Evolutionary conservation across 192 early-diverging fungal species (phyloP), one percentile per base, ranked within the genome.

Genomic region (Coemansia guatemalensis): DNA sequence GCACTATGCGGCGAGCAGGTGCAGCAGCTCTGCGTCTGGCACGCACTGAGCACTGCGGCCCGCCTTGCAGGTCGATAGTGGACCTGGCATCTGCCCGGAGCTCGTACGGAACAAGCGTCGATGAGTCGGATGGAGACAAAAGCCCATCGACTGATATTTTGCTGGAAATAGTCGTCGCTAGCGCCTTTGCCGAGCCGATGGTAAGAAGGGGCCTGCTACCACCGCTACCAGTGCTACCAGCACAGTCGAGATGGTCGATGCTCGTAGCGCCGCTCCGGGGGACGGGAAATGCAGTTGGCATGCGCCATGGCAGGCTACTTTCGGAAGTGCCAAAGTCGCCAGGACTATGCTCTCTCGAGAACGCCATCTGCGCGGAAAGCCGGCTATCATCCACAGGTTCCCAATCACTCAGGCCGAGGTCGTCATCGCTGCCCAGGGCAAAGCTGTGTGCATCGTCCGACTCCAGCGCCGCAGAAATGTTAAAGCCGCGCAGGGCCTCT

Each of bases 401-500:
- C 35, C 12, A 53, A 26, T 29, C 55, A 21, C 58, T 59, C 32
- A 14, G 9, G 1, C 21, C 26, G n/a, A 23, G 39, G 51, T 25
- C 50, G 49, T 53, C 51, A 24, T 54, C 58, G 35, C 29, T 39
- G 44, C 44, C 48, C 32, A 41, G 2, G 5, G 17, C n/a, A 27
- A 23, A 51, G 51, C 44, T 50, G 55, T 53, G 39, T 27, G 48
- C 58, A 29, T 25, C 52, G 25, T 53, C 55, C 4, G 61, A 59
- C 9, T 44, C 72, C 2, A 35, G 20, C 8, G 20, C 33, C 32
- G 68, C 61, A 4, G 58, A 58, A 41, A 79, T 73, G 64, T 79
- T 68, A 18, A 79, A 74, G 4, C 59, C 64, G 33, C 47, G 67
- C 55, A 79, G 53, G 9, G 76, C 76, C 64, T 79, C 67, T 24